Conservation (phyloP, 805 yeast genomes). For the Candida xiaguanensis region DNA sequence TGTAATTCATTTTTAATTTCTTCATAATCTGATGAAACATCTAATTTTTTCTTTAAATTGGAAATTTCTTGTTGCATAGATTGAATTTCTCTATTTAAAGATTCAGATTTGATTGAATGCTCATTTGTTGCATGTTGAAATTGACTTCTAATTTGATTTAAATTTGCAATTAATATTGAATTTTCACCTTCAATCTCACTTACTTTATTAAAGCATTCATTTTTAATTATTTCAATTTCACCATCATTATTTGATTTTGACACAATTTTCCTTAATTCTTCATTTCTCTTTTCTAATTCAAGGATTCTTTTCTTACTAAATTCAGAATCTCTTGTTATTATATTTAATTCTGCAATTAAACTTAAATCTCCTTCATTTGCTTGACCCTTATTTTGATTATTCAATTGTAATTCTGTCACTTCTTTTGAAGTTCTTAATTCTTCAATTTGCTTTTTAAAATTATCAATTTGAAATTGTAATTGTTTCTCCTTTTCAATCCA, state of each 20-base stretch:
- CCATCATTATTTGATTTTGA: conserved; percentile 50
- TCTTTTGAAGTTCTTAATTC: conserved; percentile 65
- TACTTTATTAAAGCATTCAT: conserved; percentile 43
- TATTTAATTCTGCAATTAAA: conserved; percentile 52
- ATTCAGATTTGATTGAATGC: conserved; percentile 31
- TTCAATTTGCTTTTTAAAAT: conserved; percentile 52
- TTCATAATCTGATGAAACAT: conserved; percentile 65
- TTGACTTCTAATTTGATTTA: conserved; percentile 47
- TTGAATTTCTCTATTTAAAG: conserved; percentile 42
- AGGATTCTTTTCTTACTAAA: conserved; percentile 60
- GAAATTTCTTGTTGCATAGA: conserved; percentile 50
- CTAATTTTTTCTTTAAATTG: conserved; percentile 46
- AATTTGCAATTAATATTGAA: conserved; percentile 53
- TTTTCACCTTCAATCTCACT: conserved; percentile 67
- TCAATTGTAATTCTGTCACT: conserved; percentile 57
- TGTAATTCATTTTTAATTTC: conserved; percentile 74
- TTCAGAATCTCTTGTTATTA: conserved; percentile 74
- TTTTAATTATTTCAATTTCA: conserved; percentile 36
- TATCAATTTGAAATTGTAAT: conserved; percentile 46
- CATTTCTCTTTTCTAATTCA: conserved; percentile 76
- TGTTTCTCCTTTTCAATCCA: conserved; percentile 61
- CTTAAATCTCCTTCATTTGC: conserved; percentile 31
- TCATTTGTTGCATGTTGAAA: conserved; percentile 18
- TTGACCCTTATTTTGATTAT: conserved; percentile 43
- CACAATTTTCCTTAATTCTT: conserved; percentile 64